Percentiles rank a stretch among this genome's conserved stretches.
Evolutionary conservation across 2,329 filamentous ascomycete genomes (phyloP).

Genomic region (Fusarium pilosicola): DNA sequence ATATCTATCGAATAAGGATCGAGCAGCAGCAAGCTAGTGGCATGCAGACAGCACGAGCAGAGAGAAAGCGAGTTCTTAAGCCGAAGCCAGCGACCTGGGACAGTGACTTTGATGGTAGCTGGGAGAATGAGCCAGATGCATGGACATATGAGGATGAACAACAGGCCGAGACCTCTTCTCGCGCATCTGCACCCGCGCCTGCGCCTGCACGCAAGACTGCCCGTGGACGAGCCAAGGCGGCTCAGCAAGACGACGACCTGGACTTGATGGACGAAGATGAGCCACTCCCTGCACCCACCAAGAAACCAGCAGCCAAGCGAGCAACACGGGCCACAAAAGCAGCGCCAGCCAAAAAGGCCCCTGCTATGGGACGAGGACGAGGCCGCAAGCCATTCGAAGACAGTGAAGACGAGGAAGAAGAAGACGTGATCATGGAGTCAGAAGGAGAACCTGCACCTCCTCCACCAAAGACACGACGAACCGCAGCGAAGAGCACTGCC

Average conservation of each 20-base stretch:
- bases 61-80: conserved; percentile 65
- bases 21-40: conserved; percentile 78
- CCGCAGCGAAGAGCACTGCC: conserved; percentile 32
- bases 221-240: conserved; percentile 36
- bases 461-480: conserved; percentile 46
- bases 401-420: conserved; percentile 55
- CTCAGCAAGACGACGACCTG: conserved; percentile 32
- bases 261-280: conserved; percentile 59
- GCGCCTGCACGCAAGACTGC: conserved; percentile 12
- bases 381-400: conserved; percentile 50
- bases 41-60: conserved; percentile 51
- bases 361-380: conserved; percentile 54
- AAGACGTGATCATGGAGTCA: conserved; percentile 65
- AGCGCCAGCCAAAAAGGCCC: conserved; percentile 58
- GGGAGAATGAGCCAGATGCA: conserved; percentile 81
- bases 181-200: not conserved
- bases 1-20: conserved; percentile 73
- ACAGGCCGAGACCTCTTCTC: conserved; percentile 18
- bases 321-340: conserved; percentile 51
- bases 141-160: conserved; percentile 50
- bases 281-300: conserved; percentile 42
- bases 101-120: conserved; percentile 85
- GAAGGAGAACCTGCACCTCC: conserved; percentile 56
- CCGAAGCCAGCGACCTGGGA: conserved; percentile 86
- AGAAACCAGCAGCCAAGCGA: conserved; percentile 47